Evolutionary conservation across 2,329 filamentous ascomycete genomes (phyloP).

Genomic region (Teratosphaeria epicoccoides): DNA sequence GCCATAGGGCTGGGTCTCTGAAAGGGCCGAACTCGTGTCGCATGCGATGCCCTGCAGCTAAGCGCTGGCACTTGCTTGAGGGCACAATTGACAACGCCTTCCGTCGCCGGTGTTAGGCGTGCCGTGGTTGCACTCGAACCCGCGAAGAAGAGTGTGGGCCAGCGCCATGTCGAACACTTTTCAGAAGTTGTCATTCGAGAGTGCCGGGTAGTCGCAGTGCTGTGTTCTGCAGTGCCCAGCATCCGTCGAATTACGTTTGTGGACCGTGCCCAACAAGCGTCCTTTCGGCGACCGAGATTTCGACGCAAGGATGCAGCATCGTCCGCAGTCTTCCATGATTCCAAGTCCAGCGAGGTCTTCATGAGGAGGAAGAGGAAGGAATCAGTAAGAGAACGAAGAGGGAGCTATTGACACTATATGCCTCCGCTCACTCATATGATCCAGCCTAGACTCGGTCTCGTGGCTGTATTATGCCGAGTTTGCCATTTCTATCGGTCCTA

Average conservation of each 20-base stretch:
- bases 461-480: neutral
- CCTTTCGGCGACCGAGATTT: neutral
- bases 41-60: neutral
- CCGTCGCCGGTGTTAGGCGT: neutral
- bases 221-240: neutral
- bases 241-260: neutral
- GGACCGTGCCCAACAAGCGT: neutral
- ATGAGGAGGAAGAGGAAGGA: neutral
- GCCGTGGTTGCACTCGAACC: too few species aligned
- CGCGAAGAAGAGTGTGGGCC: neutral
- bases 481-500: neutral
- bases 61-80: neutral
- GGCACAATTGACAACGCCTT: neutral
- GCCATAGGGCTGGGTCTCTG: neutral
- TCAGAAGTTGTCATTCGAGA: neutral
- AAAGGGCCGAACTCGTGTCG: neutral
- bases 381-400: neutral
- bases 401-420: neutral
- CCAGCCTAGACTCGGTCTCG: neutral
- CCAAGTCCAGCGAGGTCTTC: neutral
- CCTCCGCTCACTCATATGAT: neutral
- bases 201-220: neutral
- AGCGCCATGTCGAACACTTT: neutral
- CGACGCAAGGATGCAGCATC: neutral
- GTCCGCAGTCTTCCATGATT: too few species aligned